Conservation (phyloP, 2,329 filamentous ascomycete genomes). For the Aureobasidium leucospermi region DNA sequence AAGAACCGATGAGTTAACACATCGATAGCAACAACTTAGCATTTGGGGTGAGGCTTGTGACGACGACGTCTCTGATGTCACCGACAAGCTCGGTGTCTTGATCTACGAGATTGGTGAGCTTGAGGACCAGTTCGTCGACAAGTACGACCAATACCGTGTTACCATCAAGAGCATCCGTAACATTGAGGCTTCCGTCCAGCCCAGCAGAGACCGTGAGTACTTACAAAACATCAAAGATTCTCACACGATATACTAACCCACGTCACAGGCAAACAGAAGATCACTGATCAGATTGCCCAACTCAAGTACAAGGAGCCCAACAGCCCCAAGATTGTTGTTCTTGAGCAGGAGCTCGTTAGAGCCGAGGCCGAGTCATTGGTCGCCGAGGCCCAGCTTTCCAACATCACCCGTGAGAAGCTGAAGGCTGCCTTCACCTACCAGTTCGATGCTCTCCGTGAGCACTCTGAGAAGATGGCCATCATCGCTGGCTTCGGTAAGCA, state of each 20-base stretch:
- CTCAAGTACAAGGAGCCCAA: constrained; percentile 99
- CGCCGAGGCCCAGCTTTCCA: constrained; percentile 94
- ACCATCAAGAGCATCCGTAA: constrained; percentile 99
- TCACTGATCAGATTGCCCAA: constrained; percentile 96
- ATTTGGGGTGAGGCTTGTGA: constrained; percentile 95
- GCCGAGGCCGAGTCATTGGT: constrained; percentile 98
- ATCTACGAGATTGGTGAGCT: constrained; percentile 98
- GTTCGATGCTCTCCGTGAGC: constrained; percentile 93
- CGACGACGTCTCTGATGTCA: constrained; percentile 97
- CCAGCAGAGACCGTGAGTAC: constrained; percentile 82
- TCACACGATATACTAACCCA: constrained; percentile 17
- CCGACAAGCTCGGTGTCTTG: constrained; percentile 94
- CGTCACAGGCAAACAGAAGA: constrained; percentile 84
- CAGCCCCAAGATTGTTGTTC: constrained; percentile 92
- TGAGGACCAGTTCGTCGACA: constrained; percentile 96
- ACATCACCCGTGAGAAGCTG: constrained; percentile 98
- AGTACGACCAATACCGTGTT: constrained; percentile 97
- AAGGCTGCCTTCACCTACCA: constrained; percentile 98
- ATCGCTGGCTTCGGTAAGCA: constrained; percentile 98
- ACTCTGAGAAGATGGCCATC: constrained; percentile 96
- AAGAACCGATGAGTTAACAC: constrained; percentile 18
- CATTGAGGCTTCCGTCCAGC: constrained; percentile 96
- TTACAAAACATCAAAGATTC: not conserved
- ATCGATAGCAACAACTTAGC: constrained; percentile 84
- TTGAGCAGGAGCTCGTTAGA: constrained; percentile 96